Conservation (phyloP, 257 asterid genomes). For the Apocynum venetum region DNA sequence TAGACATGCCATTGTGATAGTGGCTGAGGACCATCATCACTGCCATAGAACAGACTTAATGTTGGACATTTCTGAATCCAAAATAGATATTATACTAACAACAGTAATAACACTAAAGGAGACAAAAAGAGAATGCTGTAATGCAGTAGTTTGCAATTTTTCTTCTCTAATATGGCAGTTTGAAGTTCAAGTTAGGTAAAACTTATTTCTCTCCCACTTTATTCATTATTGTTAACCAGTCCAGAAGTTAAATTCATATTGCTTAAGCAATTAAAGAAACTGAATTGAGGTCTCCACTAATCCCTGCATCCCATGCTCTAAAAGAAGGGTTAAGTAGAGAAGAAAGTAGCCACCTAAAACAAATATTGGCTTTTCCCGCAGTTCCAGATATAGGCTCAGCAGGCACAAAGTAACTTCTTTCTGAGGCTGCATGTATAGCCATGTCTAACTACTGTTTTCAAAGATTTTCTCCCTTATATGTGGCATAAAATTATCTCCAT, state of each 20-base stretch:
- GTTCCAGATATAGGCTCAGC: not conserved
- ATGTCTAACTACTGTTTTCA: not conserved
- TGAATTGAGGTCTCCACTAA: not conserved
- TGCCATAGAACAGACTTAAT: conserved; percentile 26
- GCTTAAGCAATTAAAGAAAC: not conserved
- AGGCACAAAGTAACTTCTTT: not conserved
- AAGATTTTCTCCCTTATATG: not conserved
- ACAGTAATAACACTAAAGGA: not conserved
- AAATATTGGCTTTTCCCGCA: not conserved
- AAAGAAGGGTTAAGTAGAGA: not conserved
- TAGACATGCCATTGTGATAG: conserved; percentile 74
- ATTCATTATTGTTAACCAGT: not conserved
- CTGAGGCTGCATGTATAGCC: not conserved
- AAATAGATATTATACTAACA: not conserved
- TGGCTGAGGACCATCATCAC: conserved; percentile 49
- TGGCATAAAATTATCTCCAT: not conserved
- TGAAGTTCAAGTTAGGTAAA: not conserved
- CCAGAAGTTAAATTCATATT: not conserved
- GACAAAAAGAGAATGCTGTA: not conserved
- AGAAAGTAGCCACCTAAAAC: not conserved
- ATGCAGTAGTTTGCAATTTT: not conserved
- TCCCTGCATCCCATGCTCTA: not conserved
- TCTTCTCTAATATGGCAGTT: not conserved
- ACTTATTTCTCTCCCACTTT: not conserved
- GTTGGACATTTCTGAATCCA: not conserved